Evolutionary conservation across 106 monocot genomes (phyloP).

Genomic region (Acorus gramineus): DNA sequence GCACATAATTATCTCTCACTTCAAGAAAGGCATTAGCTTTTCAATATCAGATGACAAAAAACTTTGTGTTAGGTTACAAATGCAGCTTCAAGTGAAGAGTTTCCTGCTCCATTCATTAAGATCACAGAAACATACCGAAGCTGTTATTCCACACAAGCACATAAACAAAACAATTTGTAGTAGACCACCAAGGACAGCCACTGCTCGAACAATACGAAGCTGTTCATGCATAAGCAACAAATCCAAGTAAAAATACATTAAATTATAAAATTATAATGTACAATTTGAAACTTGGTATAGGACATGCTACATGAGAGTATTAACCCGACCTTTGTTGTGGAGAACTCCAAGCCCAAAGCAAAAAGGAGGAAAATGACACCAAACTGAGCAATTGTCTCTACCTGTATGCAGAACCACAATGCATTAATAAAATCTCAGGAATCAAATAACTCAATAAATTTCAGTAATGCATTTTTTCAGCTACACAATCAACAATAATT

Average conservation of each 20-base stretch:
- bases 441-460: neutral
- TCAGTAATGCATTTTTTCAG: too few relatives aligned
- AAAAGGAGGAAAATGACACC: conserved; percentile 94
- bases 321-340: conserved; percentile 45
- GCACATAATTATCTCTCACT: too few relatives aligned
- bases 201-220: conserved; percentile 90
- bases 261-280: too few relatives aligned
- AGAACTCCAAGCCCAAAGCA: conserved; percentile 91
- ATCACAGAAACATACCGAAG: conserved; percentile 48
- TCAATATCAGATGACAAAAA: too few relatives aligned
- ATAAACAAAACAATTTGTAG: conserved; percentile 92
- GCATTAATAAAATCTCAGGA: neutral
- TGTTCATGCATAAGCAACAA: conserved; percentile 18
- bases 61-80: too few relatives aligned
- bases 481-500: too few relatives aligned
- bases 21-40: too few relatives aligned
- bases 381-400: conserved; percentile 88
- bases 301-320: too few relatives aligned
- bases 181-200: conserved; percentile 91
- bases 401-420: conserved; percentile 23
- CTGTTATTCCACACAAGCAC: conserved; percentile 81
- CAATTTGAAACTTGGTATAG: too few relatives aligned
- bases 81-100: too few relatives aligned
- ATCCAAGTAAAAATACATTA: neutral
- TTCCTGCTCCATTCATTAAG: neutral